Percentiles rank a stretch among this genome's conserved stretches.
Conservation (phyloP, 1,284 basidiomycete genomes). For the Quambalaria eucalypti region DNA sequence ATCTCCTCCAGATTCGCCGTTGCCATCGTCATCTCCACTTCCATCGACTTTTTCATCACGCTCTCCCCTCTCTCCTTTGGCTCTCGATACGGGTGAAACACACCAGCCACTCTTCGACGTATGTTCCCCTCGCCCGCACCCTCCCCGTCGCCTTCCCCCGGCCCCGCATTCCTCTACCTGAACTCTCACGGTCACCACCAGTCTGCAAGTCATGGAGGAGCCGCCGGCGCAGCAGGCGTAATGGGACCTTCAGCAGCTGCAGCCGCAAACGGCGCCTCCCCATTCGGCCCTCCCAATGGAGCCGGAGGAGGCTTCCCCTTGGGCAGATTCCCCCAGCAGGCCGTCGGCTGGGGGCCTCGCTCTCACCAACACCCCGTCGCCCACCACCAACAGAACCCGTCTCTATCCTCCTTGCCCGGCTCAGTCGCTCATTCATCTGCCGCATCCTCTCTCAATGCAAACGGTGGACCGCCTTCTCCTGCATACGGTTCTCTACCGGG, state of each 20-base stretch:
- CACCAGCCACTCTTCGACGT: neutral
- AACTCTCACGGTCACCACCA: slow-evolving; percentile 16
- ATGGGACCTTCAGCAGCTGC: slow-evolving; percentile 8
- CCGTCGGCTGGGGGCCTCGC: slow-evolving; percentile 10
- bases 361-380: slow-evolving; percentile 22
- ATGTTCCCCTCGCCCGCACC: slow-evolving; percentile 39
- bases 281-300: slow-evolving; percentile 10
- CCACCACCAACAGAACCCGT: slow-evolving; percentile 34
- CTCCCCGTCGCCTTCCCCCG: slow-evolving; percentile 37
- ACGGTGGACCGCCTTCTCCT: slow-evolving; percentile 29
- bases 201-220: slow-evolving; percentile 7
- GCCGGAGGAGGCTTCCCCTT: slow-evolving; percentile 16
- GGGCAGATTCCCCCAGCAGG: slow-evolving; percentile 21
- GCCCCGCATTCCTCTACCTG: slow-evolving; percentile 34
- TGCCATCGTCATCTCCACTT: slow-evolving; percentile 1
- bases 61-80: neutral
- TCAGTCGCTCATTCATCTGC: slow-evolving; percentile 25
- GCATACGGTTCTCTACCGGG: slow-evolving; percentile 16
- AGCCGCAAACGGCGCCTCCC: slow-evolving; percentile 9
- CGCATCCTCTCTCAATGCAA: slow-evolving; percentile 14
- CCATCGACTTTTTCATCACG: neutral
- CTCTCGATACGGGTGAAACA: neutral
- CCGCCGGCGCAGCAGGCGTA: neutral
- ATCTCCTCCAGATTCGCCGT: neutral
- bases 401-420: slow-evolving; percentile 33